A percentile compares a stretch with the other conserved stretches of the same genome.
These are phyloP conservation scores for Breynia disticha DNA, from an alignment of 441 rosid species.

Conservation along the genomic window DNA sequence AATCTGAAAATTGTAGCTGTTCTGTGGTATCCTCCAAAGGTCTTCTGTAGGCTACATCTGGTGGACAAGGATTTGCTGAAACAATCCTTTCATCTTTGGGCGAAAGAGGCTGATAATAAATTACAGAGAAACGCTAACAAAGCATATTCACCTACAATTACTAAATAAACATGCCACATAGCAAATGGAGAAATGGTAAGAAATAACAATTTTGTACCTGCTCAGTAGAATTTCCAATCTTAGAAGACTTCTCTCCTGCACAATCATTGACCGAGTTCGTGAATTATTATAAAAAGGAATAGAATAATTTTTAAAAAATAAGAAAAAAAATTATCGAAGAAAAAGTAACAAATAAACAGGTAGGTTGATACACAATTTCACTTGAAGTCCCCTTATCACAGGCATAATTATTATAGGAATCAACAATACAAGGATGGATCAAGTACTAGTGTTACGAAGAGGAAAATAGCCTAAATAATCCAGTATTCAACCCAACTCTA, in stretches of 20 bases:
- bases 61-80: slow-evolving; percentile 37
- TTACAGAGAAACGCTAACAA: slow-evolving; percentile 18
- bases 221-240: slow-evolving; percentile 24
- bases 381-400: too few species aligned
- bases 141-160: slow-evolving; percentile 9
- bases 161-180: slow-evolving; percentile 1
- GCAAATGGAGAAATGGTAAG: neutral
- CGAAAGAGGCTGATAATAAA: slow-evolving; percentile 38
- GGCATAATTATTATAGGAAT: too few species aligned
- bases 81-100: slow-evolving; percentile 44
- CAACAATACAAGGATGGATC: too few species aligned
- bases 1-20: slow-evolving; percentile 15
- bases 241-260: slow-evolving; percentile 42
- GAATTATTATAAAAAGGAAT: too few species aligned
- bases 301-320: too few species aligned
- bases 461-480: too few species aligned
- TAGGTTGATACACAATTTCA: too few species aligned
- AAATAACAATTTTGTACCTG: slow-evolving; percentile 30
- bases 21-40: slow-evolving; percentile 21
- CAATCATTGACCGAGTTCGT: slow-evolving; percentile 4
- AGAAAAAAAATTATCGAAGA: too few species aligned
- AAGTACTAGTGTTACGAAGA: too few species aligned
- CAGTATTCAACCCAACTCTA: too few species aligned
- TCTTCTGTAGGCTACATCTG: slow-evolving; percentile 32
- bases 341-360: too few species aligned